These are phyloP conservation scores for Picocystis salinarum DNA, from an alignment of 139 green algal species.

Conservation along the genomic window DNA sequence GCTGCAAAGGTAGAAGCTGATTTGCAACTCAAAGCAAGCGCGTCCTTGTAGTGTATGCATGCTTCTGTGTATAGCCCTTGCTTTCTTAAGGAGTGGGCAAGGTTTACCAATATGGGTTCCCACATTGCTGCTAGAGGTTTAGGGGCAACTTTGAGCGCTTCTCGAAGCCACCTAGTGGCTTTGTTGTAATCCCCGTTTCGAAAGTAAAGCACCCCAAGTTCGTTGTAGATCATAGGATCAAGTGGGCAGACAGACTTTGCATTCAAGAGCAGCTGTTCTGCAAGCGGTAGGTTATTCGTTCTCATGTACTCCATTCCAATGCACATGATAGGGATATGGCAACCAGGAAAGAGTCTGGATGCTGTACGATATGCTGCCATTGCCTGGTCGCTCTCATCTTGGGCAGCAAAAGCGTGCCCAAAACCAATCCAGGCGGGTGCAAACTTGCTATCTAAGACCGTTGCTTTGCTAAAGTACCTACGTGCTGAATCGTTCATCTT, in stretches of 20 bases:
- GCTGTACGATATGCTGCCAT: constrained; percentile 92
- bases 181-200: constrained; percentile 19
- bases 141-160: constrained; percentile 23
- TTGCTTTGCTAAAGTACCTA: constrained; percentile 69
- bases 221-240: constrained; percentile 67
- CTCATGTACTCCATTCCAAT: constrained; percentile 67
- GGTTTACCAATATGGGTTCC: constrained; percentile 63
- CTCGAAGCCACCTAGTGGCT: constrained; percentile 31
- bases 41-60: constrained; percentile 30
- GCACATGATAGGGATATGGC: constrained; percentile 70
- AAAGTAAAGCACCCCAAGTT: constrained; percentile 71
- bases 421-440: constrained; percentile 84
- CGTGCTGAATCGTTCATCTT: constrained; percentile 31
- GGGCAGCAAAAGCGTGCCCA: constrained; percentile 74
- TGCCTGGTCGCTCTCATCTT: constrained; percentile 67
- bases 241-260: constrained; percentile 49
- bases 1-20: constrained; percentile 44
- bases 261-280: constrained; percentile 35
- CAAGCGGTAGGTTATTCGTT: constrained; percentile 73
- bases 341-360: constrained; percentile 71
- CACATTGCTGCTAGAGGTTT: constrained; percentile 19
- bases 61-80: constrained; percentile 25
- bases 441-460: constrained; percentile 47
- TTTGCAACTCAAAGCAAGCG: constrained; percentile 32
- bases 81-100: constrained; percentile 77